Evolutionary conservation across 768 basidiomycete species (phyloP), one percentile per base, ranked within the genome.

Genomic region (Suillus tomentosus): DNA sequence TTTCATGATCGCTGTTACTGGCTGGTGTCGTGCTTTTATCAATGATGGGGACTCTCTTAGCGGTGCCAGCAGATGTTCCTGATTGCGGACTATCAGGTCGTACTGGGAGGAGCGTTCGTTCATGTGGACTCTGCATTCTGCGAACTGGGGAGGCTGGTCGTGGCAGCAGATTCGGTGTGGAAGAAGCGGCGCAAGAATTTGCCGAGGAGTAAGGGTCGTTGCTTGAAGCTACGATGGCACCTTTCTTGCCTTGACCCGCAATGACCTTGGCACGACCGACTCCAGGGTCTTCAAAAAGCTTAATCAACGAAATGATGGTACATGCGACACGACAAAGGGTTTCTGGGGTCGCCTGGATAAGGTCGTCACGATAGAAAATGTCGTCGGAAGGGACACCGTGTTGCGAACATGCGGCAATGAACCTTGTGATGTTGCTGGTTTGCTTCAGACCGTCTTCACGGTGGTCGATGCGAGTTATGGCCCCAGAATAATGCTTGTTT

Each of bases 351-450:
- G 79, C 81, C 69, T 88, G 85, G 27, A 85, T 82, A 56, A 93
- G 79, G 72, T 92, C 90, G 69, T 91, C 88, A 4, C 81, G 81
- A 51, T 83, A 80, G 72, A 93, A 91, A 50, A 91, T 75, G 64
- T 89, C 89, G 62, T 87, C 85, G 31, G 83, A 75, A 45, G 82
- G 72, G 31, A 93, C 76, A 4, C 89, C 90, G 67, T 87, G 85
- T 47, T 85, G 84, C 34, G 89, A 82, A 66, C 89, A 92, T 1
- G 89, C 86, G 3, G 90, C 89, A 39, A 93, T 81, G 72, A 94
- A 95, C 74, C 86, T 89, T 45, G 90, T 87, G 27, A 91, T 80
- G 70, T 95, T 95, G 43, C 85, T 83, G 3, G 85, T 84, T 63
- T 87, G 84, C 70, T 84, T 76, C 71, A 87, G 79, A 39, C 90